Percentiles rank a stretch among this genome's conserved stretches.
Conservation (phyloP, 208 protist species). For the Acanthamoeba rhysodes region DNA sequence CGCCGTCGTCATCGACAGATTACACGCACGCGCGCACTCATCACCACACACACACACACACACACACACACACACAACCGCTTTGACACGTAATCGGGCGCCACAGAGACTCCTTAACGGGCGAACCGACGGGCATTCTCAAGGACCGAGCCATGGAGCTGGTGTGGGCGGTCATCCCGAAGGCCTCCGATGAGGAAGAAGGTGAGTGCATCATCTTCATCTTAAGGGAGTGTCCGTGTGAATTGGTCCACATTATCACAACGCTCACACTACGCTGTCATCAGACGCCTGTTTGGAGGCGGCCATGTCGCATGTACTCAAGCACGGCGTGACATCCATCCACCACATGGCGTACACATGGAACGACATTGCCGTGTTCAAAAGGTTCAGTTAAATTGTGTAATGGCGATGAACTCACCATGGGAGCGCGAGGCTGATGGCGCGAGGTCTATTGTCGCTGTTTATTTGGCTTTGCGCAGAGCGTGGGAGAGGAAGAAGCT, state of each 20-base stretch:
- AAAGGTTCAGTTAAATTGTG: not conserved
- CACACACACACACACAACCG: too few relatives aligned
- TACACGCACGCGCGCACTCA: too few relatives aligned
- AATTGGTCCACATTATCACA: not conserved
- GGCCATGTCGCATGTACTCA: slow-evolving; percentile 54
- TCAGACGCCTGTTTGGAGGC: slow-evolving; percentile 11
- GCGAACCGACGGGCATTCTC: slow-evolving; percentile 71
- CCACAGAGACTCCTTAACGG: not conserved
- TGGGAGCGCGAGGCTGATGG: not conserved
- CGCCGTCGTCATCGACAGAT: too few relatives aligned
- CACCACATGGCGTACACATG: slow-evolving; percentile 74
- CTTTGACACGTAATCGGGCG: not conserved
- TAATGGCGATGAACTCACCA: not conserved
- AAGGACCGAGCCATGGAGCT: slow-evolving; percentile 75
- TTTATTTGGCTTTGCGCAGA: not conserved
- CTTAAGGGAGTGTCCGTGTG: not conserved
- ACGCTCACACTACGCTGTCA: not conserved
- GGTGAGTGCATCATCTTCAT: not conserved
- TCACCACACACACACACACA: too few relatives aligned
- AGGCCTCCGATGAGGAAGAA: not conserved
- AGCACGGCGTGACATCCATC: slow-evolving; percentile 74
- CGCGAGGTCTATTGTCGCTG: not conserved
- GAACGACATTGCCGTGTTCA: slow-evolving; percentile 73
- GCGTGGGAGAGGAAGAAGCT: not conserved
- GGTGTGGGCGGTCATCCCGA: slow-evolving; percentile 23